Conservation (phyloP, 805 yeast genomes). For the Groenewaldozyma tartarivorans region DNA sequence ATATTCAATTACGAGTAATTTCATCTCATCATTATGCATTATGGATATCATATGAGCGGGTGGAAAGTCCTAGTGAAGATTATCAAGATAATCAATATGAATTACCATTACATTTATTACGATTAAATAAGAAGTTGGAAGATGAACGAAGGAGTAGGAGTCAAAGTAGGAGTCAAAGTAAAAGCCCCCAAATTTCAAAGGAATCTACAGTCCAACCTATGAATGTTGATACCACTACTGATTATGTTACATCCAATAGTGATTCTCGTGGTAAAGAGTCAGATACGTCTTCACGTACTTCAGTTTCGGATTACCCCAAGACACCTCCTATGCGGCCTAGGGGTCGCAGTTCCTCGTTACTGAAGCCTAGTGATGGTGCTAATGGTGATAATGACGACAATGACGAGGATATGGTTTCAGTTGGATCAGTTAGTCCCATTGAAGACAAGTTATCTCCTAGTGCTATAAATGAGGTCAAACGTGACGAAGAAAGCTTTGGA, state of each 20-base stretch:
- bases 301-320: background rate
- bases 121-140: background rate
- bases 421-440: background rate
- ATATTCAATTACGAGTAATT: slow-evolving; percentile 71
- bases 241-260: background rate
- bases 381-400: too few species aligned
- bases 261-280: background rate
- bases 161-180: background rate
- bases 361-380: too few species aligned
- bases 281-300: background rate
- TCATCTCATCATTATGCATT: slow-evolving; percentile 49
- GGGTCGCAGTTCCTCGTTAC: too few species aligned
- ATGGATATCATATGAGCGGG: slow-evolving; percentile 84
- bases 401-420: background rate
- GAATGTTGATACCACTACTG: too few species aligned
- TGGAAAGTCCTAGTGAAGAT: background rate
- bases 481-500: slow-evolving; percentile 40
- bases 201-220: background rate
- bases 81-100: background rate
- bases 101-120: background rate
- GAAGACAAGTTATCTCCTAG: background rate
- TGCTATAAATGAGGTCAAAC: background rate
- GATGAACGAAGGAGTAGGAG: background rate
- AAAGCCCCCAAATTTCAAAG: background rate
- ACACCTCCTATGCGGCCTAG: background rate